Percentiles rank a stretch among this genome's conserved stretches.
phyloP scores from a whole-genome alignment of 805 yeast genomes.

The Myxozyma mucilagina region DNA sequence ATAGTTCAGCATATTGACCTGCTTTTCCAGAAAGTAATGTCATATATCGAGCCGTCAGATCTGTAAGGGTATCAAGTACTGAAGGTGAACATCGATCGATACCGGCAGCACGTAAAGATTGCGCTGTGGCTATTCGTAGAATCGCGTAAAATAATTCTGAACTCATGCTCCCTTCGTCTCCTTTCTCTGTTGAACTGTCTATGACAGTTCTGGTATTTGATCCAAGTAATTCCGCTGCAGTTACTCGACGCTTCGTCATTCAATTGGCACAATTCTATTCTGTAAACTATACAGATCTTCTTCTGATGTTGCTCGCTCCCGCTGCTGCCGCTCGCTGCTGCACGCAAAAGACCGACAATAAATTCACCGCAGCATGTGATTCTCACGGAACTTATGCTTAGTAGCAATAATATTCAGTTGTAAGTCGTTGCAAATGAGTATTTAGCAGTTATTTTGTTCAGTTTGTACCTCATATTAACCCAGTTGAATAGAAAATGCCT shows the following conservation, averaged over 20 bases:
- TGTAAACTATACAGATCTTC: no score
- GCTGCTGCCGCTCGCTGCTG: no score
- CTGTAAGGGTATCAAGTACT: slow-evolving; percentile 74
- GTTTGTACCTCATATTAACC: no score
- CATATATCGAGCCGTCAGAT: slow-evolving; percentile 66
- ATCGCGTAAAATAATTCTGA: slow-evolving; percentile 27
- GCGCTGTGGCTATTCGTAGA: slow-evolving; percentile 36
- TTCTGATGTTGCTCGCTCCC: no score
- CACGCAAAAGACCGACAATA: no score
- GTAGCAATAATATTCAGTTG: no score
- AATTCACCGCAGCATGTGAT: no score
- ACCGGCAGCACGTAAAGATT: slow-evolving; percentile 75
- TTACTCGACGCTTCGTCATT: neutral
- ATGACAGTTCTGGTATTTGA: neutral
- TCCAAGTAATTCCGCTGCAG: neutral
- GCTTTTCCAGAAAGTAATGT: slow-evolving; percentile 55
- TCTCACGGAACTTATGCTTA: no score
- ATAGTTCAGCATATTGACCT: slow-evolving; percentile 49
- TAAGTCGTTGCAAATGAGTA: no score
- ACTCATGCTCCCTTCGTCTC: slow-evolving; percentile 8
- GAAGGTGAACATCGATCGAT: slow-evolving; percentile 75
- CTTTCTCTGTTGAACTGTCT: neutral
- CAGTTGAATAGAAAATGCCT: no score
- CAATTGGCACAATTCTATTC: no score
- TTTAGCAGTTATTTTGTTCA: no score